These are phyloP conservation scores for Mortierella sp. DNA, from an alignment of 371 early-diverging fungal genomes.

Conservation along the genomic window DNA sequence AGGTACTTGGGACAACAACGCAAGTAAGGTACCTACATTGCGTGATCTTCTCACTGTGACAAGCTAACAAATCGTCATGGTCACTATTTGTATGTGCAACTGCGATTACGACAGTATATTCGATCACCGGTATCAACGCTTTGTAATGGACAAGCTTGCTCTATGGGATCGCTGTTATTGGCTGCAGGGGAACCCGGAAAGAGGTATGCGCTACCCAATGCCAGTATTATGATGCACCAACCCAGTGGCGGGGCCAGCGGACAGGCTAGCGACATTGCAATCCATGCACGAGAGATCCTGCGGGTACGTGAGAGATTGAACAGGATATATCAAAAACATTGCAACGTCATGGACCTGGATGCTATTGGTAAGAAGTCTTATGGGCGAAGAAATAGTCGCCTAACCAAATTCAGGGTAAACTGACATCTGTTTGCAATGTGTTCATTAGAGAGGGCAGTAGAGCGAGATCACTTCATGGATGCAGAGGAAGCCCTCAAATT, in stretches of 20 bases:
- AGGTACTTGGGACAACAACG: conserved; percentile 18
- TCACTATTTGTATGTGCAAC: not conserved
- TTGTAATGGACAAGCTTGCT: conserved; percentile 97
- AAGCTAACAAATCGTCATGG: not conserved
- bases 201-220: conserved; percentile 90
- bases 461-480: conserved; percentile 96
- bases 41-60: too few relatives aligned
- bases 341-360: conserved; percentile 81
- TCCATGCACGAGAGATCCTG: conserved; percentile 96
- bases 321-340: conserved; percentile 88
- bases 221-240: conserved; percentile 97
- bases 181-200: conserved; percentile 91
- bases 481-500: conserved; percentile 92
- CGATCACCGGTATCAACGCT: conserved; percentile 93
- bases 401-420: too few relatives aligned
- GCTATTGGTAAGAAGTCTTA: conserved; percentile 75
- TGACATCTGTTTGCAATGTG: too few relatives aligned
- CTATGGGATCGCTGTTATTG: conserved; percentile 96
- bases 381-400: too few relatives aligned
- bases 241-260: conserved; percentile 97
- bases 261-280: conserved; percentile 97
- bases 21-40: too few relatives aligned
- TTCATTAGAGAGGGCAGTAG: conserved; percentile 90
- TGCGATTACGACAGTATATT: conserved; percentile 75
- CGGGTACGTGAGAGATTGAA: conserved; percentile 90